These are phyloP conservation scores for Coemansia sp. DNA, from an alignment of 192 early-diverging fungal species.

Conservation along the genomic window DNA sequence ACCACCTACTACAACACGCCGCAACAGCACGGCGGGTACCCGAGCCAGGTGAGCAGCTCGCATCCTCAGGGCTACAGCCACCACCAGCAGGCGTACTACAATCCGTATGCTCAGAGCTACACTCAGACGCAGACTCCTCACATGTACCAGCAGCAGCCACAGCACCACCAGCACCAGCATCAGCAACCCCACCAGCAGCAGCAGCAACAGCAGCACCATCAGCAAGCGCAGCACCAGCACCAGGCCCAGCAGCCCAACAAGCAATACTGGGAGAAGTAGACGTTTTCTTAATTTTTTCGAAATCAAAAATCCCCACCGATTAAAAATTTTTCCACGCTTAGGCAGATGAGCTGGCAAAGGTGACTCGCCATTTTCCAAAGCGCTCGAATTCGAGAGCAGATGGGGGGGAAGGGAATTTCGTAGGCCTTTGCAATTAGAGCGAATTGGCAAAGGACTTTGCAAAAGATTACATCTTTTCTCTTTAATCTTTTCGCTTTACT, in stretches of 20 bases:
- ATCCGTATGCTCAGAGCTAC: constrained; percentile 46
- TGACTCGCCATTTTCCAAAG: neutral
- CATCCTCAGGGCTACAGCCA: constrained; percentile 40
- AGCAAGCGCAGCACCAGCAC: neutral
- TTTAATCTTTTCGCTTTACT: neutral
- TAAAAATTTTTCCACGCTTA: constrained; percentile 8
- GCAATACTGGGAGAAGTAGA: constrained; percentile 52
- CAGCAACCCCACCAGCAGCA: constrained; percentile 23
- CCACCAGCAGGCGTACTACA: constrained; percentile 53
- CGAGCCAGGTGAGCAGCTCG: constrained; percentile 42
- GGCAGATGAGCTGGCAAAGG: neutral
- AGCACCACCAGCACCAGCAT: constrained; percentile 35
- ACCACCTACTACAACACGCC: constrained; percentile 57
- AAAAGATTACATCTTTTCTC: neutral
- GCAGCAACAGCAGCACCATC: constrained; percentile 7
- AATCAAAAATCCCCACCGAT: neutral
- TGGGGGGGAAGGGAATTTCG: neutral
- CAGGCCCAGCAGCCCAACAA: constrained; percentile 20
- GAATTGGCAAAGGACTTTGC: constrained; percentile 2
- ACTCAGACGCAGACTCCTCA: constrained; percentile 48
- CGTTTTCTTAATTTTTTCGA: neutral
- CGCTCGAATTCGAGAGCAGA: neutral
- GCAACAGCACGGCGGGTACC: constrained; percentile 50
- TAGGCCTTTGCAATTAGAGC: neutral
- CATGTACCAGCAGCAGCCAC: constrained; percentile 52